A percentile compares a stretch with the other conserved stretches of the same genome.
Conservation (phyloP, 2,329 filamentous ascomycete genomes). For the Cladosporium velox region DNA sequence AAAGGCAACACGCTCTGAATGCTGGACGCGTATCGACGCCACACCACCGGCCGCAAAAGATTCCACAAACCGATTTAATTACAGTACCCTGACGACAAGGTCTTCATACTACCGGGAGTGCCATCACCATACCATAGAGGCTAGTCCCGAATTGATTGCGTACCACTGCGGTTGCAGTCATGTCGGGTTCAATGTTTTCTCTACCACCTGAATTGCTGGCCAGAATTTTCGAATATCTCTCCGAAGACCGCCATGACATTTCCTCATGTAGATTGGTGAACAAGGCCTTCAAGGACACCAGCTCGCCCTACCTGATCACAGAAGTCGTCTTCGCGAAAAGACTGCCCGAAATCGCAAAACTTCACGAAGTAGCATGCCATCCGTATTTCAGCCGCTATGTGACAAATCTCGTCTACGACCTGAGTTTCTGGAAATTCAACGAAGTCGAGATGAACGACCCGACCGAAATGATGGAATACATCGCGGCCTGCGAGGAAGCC, state of each 20-base stretch:
- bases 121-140: neutral
- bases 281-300: constrained; percentile 10
- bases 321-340: constrained; percentile 16
- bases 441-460: constrained; percentile 15
- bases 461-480: constrained; percentile 12
- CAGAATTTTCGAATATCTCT: constrained; percentile 9
- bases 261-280: constrained; percentile 12
- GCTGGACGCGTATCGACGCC: neutral
- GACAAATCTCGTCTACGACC: constrained; percentile 14
- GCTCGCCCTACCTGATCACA: constrained; percentile 18
- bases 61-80: neutral
- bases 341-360: constrained; percentile 1
- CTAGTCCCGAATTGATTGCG: neutral
- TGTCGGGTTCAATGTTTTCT: constrained; percentile 7
- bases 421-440: constrained; percentile 18
- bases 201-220: constrained; percentile 14
- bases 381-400: constrained; percentile 19
- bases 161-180: neutral
- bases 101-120: neutral
- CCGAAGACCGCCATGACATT: constrained; percentile 11
- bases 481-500: constrained; percentile 10
- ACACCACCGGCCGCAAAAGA: neutral
- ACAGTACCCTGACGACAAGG: neutral
- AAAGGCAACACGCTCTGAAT: neutral
- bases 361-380: constrained; percentile 10